Evolutionary conservation across 352 stramenopile species (phyloP).

Genomic region (Blastocystis sp.): DNA sequence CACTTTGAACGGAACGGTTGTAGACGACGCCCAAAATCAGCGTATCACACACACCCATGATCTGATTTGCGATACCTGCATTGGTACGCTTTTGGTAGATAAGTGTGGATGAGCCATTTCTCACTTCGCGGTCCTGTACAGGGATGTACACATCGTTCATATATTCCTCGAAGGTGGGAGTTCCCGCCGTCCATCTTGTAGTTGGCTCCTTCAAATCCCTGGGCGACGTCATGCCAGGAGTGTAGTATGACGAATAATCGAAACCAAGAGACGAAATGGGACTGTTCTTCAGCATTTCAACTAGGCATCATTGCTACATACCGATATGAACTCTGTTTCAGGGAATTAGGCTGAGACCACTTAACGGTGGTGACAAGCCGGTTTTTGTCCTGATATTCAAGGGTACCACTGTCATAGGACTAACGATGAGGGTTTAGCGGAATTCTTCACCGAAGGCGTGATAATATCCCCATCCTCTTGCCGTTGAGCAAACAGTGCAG

Average conservation of each 20-base stretch:
- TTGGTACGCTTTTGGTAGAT: conserved; percentile 24
- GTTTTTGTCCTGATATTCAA: not conserved
- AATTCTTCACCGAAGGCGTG: not conserved
- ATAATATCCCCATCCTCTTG: not conserved
- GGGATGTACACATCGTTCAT: conserved; percentile 22
- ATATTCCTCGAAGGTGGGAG: not conserved
- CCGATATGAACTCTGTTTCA: not conserved
- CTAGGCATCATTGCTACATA: not conserved
- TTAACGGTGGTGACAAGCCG: not conserved
- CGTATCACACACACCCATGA: conserved; percentile 38
- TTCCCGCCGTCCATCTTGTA: not conserved
- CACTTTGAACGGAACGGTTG: conserved; percentile 39
- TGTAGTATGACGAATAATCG: not conserved
- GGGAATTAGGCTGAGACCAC: not conserved
- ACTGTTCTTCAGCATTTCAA: not conserved
- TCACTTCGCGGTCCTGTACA: not conserved
- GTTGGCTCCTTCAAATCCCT: not conserved
- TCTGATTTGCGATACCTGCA: conserved; percentile 35
- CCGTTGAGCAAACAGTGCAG: no score
- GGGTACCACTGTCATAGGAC: not conserved
- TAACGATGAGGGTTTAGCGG: not conserved
- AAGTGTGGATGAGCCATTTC: not conserved
- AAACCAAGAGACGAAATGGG: conserved; percentile 5
- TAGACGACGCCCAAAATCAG: conserved; percentile 42
- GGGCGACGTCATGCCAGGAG: conserved; percentile 14